Base-by-base conservation (phyloP, 2,329 filamentous ascomycete genomes). In the Spiromastix sp. region DNA sequence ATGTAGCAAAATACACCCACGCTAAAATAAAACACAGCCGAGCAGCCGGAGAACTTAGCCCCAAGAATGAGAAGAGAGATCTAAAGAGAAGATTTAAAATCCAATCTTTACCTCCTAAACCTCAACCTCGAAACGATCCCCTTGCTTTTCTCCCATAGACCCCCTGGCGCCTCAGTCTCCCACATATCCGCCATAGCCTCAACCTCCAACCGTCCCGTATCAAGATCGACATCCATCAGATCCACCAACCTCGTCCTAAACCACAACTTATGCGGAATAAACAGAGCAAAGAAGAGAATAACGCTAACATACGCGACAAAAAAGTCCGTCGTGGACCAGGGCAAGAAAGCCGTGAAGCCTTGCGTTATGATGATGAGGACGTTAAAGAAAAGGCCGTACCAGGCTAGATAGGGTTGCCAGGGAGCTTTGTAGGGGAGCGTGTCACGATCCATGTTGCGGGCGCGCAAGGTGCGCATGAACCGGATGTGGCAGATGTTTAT, bases 291-390 rank as follows among this genome's bases (percentile, higher is more conserved):
- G 46, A 81, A 83, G 3, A 83, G 50, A 17, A 81, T 72, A 38
- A 82, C 49, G 43, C 74, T 79, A 45, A 81, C 53, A 46, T 82
- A 83, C 9, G 70, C 66, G 2, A 73, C 67, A 42, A 82, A 80
- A 47, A 83, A 84, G 29, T 67, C 60, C 35, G 64, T 64, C 4
- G 69, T 70, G 47, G 60, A 64, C 72, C 79, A 83, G 5, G 59
- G 61, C 26, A 83, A 76, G 50, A 81, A 83, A 4, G 71, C 68
- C 7, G 74, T 75, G 57, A 83, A 84, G 3, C 79, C 80, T 49
- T 77, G 77, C 0, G 79, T 82, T 15, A 83, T 40, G 34, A 77
- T 67, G 41, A 84, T 77, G 32, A 82, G 54, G 2, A 71, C 41
- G 55, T 71, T 79, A 59, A 80, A 79, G 52, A 77, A 72, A 3